Conservation (phyloP, 768 basidiomycete species). For the Tulasnella calospora region DNA sequence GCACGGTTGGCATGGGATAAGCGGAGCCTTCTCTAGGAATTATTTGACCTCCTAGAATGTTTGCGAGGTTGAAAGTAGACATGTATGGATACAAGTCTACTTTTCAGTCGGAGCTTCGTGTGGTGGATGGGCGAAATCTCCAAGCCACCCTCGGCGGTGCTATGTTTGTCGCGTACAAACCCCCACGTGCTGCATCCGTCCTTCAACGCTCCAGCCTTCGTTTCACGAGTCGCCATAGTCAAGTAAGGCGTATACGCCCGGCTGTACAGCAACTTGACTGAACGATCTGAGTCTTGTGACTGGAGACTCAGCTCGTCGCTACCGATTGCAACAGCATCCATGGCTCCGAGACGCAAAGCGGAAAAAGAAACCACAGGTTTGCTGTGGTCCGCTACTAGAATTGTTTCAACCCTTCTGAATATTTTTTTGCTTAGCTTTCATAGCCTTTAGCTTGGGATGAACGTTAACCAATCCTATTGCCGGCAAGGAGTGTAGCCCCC, state of each 20-base stretch:
- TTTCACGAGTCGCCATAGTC: background rate
- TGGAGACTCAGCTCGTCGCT: background rate
- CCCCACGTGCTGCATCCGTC: background rate
- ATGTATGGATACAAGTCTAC: background rate
- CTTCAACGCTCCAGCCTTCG: background rate
- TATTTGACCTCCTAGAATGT: background rate
- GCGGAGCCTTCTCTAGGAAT: background rate
- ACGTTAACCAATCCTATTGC: too few species aligned
- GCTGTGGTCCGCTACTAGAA: too few species aligned
- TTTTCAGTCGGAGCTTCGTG: background rate
- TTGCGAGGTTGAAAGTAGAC: background rate
- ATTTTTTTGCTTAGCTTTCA: too few species aligned
- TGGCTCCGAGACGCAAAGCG: background rate
- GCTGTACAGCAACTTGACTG: background rate
- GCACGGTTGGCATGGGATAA: background rate
- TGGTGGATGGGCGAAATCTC: background rate
- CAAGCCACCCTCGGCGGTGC: background rate
- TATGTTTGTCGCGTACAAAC: background rate
- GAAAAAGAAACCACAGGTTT: too few species aligned
- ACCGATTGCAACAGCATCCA: background rate
- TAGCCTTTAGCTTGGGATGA: too few species aligned
- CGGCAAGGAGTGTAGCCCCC: too few species aligned
- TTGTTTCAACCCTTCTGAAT: too few species aligned
- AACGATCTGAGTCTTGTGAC: background rate
- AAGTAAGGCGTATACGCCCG: background rate